Conservation (phyloP, 352 stramenopile species). For the Phytophthora boehmeriae region DNA sequence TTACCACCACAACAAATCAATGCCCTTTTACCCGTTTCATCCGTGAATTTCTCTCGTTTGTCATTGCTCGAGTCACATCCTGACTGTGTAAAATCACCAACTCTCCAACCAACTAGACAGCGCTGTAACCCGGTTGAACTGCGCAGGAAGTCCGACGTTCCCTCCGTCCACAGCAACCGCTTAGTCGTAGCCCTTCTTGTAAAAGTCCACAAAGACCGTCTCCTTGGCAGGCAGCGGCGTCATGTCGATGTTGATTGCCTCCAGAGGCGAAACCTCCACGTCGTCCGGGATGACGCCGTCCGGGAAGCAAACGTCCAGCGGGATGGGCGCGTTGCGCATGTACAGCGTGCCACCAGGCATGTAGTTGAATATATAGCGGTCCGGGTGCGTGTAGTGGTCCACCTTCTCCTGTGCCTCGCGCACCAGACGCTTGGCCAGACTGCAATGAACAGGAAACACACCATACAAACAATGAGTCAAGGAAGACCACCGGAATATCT, state of each 20-base stretch:
- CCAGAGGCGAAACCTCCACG: slow-evolving; percentile 81
- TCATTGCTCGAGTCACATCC: slow-evolving; percentile 25
- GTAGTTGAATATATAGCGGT: slow-evolving; percentile 97
- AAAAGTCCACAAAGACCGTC: slow-evolving; percentile 85
- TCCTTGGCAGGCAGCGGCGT: slow-evolving; percentile 77
- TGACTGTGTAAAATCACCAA: slow-evolving; percentile 3
- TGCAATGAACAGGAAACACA: slow-evolving; percentile 25
- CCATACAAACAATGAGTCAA: slow-evolving; percentile 4
- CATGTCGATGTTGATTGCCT: slow-evolving; percentile 90
- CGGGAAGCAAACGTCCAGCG: slow-evolving; percentile 93
- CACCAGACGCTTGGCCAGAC: slow-evolving; percentile 81
- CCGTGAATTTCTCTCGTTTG: slow-evolving; percentile 23
- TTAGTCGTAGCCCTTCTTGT: slow-evolving; percentile 90
- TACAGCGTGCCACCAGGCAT: slow-evolving; percentile 98
- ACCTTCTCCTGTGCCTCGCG: slow-evolving; percentile 94
- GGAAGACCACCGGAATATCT: slow-evolving; percentile 42
- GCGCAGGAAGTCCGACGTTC: background rate
- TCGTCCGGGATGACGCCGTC: slow-evolving; percentile 87
- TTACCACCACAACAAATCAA: slow-evolving; percentile 9
- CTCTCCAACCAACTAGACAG: background rate
- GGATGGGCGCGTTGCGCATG: slow-evolving; percentile 98
- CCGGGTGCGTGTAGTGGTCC: slow-evolving; percentile 94
- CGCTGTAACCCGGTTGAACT: background rate
- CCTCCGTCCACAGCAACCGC: background rate
- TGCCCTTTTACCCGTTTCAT: slow-evolving; percentile 28